phyloP scores from a whole-genome alignment of 352 stramenopile species.

The Pythium dissotocum region DNA sequence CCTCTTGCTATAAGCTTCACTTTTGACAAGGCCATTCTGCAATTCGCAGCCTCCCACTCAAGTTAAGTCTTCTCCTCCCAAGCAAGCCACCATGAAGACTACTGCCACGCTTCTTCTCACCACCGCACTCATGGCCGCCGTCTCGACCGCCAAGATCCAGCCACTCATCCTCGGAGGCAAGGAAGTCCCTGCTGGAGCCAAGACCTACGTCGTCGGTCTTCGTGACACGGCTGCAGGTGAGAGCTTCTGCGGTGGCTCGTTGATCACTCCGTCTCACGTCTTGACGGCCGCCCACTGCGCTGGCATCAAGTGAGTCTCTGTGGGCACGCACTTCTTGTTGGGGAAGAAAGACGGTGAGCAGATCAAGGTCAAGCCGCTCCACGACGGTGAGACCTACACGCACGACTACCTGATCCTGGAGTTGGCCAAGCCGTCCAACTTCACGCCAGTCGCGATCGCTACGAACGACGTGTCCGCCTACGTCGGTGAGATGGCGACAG shows the following conservation, averaged over 20 bases:
- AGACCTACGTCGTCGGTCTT: neutral
- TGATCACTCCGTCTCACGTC: neutral
- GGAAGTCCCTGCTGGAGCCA: neutral
- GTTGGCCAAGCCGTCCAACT: neutral
- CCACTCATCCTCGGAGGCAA: neutral
- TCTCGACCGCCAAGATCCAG: neutral
- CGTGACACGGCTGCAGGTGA: neutral
- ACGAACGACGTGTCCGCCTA: neutral
- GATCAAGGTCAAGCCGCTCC: neutral
- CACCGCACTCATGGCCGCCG: neutral
- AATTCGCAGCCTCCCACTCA: too few species aligned
- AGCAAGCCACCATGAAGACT: neutral
- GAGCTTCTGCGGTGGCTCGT: neutral
- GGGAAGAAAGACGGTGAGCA: neutral
- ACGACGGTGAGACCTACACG: neutral
- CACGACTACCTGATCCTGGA: constrained; percentile 1
- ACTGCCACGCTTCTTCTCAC: neutral
- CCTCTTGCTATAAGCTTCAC: too few species aligned
- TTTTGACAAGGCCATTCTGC: too few species aligned
- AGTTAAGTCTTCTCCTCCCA: too few species aligned
- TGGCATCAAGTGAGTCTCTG: neutral
- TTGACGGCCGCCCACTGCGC: neutral
- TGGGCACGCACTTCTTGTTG: neutral
- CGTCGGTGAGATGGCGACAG: neutral
- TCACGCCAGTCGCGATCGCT: neutral